Percentiles rank a stretch among this genome's conserved stretches.
These are phyloP conservation scores for Paspalum vaginatum DNA, from an alignment of 176 grass and related monocot genomes.

Conservation along the genomic window DNA sequence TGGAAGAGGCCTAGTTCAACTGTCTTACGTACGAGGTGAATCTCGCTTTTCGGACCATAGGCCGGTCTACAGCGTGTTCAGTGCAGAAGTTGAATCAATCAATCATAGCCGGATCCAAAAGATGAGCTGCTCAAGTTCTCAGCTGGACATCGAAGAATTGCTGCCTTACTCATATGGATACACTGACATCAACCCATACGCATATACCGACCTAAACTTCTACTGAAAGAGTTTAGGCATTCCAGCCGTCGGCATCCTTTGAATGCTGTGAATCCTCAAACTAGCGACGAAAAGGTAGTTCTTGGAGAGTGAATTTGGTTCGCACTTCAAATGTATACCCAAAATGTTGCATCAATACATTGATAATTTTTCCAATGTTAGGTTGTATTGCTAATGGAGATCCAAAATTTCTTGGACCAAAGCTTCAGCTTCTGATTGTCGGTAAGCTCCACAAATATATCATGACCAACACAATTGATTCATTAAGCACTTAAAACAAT, in stretches of 20 bases:
- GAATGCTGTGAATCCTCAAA: conserved; percentile 17
- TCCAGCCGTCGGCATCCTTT: neutral
- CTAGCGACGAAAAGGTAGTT: conserved; percentile 26
- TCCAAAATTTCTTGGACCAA: neutral
- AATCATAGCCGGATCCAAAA: conserved; percentile 95
- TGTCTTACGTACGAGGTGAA: conserved; percentile 92
- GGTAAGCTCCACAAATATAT: neutral
- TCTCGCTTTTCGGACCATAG: conserved; percentile 94
- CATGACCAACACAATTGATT: conserved; percentile 5
- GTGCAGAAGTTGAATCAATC: conserved; percentile 88
- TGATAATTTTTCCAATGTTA: conserved; percentile 38
- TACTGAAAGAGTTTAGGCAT: conserved; percentile 54
- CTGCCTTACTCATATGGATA: conserved; percentile 86
- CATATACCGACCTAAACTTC: conserved; percentile 86
- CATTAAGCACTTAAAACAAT: neutral
- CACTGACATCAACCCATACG: conserved; percentile 64
- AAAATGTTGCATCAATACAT: neutral
- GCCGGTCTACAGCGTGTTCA: conserved; percentile 86
- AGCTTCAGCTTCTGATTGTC: conserved; percentile 12
- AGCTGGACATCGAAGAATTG: conserved; percentile 82
- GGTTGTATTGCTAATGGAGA: conserved; percentile 18
- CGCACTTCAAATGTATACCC: neutral
- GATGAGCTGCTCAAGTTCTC: conserved; percentile 76
- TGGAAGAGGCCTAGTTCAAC: conserved; percentile 79
- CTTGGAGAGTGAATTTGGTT: conserved; percentile 7